Percentiles rank a stretch among this genome's conserved stretches.
Conservation (phyloP, 164 flowering plant species). For the Liriodendron chinense region DNA sequence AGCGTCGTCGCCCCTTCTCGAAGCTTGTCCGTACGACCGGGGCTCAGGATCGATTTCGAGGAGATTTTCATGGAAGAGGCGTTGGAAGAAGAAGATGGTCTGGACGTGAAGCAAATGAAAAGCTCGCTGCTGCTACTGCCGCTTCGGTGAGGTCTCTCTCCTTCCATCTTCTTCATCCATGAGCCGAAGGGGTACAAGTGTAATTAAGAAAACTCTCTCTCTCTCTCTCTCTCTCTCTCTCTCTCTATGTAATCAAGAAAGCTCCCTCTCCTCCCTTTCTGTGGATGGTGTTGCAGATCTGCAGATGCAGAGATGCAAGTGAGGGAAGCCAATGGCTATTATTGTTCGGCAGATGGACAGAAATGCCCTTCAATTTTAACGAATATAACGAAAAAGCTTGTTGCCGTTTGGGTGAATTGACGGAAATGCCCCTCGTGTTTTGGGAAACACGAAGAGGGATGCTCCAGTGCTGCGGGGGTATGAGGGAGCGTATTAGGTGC, state of each 20-base stretch:
- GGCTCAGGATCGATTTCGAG: slow-evolving; percentile 65
- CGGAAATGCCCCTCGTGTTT: not conserved
- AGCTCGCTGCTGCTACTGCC: slow-evolving; percentile 41
- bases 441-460: not conserved
- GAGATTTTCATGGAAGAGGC: slow-evolving; percentile 57
- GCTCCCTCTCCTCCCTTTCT: not conserved
- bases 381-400: not conserved
- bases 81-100: slow-evolving; percentile 45
- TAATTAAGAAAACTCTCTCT: not conserved
- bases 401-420: not conserved
- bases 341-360: not conserved
- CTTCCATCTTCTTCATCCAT: slow-evolving; percentile 20
- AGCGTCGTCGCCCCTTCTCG: slow-evolving; percentile 39
- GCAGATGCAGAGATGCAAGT: not conserved
- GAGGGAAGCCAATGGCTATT: not conserved
- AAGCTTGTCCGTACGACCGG: slow-evolving; percentile 38
- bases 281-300: not conserved
- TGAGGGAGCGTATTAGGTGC: too few species aligned
- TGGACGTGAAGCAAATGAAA: slow-evolving; percentile 73
- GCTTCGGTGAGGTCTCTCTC: slow-evolving; percentile 27
- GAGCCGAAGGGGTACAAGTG: not conserved
- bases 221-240: not conserved
- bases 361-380: not conserved
- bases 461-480: not conserved
- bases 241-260: not conserved